Conservation (phyloP, 768 basidiomycete species). For the Lactarius tabidus region DNA sequence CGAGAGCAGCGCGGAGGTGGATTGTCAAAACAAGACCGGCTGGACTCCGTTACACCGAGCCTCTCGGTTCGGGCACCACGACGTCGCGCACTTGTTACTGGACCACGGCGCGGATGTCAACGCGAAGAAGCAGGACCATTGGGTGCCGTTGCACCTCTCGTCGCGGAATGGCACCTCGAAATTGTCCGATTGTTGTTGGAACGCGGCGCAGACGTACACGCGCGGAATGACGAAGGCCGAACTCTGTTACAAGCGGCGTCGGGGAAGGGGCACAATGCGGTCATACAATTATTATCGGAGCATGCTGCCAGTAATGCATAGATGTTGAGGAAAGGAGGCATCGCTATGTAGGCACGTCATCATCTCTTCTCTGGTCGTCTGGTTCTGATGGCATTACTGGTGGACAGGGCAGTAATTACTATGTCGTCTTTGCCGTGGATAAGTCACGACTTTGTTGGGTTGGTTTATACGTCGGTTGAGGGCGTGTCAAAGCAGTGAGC, state of each 20-base stretch:
- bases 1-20: not conserved
- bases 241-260: not conserved
- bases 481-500: not conserved
- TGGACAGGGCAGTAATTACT: not conserved
- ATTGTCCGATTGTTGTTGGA: not conserved
- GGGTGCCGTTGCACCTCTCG: constrained; percentile 8
- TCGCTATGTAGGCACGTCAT: not conserved
- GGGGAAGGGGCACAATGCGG: not conserved
- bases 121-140: not conserved
- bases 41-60: constrained; percentile 12
- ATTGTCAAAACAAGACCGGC: not conserved
- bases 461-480: not conserved
- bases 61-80: not conserved
- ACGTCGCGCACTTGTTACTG: not conserved
- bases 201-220: not conserved
- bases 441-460: not conserved
- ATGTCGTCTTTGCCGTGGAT: not conserved
- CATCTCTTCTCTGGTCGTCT: not conserved
- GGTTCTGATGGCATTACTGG: not conserved
- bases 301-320: not conserved
- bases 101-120: constrained; percentile 4
- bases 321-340: not conserved
- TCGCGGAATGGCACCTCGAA: not conserved
- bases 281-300: not conserved
- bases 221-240: not conserved